A percentile compares a stretch with the other conserved stretches of the same genome.
Evolutionary conservation across 1,284 basidiomycete genomes (phyloP).

Genomic region (Veloboletus limbatus): DNA sequence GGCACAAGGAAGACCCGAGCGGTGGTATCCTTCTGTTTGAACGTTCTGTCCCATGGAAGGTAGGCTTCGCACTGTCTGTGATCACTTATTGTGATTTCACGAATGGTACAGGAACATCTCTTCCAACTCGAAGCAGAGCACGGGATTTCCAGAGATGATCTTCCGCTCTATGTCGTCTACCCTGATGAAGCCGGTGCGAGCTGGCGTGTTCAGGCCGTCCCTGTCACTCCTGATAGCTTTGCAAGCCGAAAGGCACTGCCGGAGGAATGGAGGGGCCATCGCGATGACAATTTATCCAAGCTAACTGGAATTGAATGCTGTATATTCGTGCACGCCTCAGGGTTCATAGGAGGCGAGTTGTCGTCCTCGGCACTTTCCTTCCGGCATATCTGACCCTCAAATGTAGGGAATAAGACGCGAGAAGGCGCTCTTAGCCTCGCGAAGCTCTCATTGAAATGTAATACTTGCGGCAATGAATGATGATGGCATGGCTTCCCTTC

Average conservation of each 20-base stretch:
- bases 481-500: conserved; percentile 15
- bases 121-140: conserved; percentile 78
- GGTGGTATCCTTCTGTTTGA: conserved; percentile 85
- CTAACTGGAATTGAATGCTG: conserved; percentile 79
- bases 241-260: conserved; percentile 90
- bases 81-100: background rate
- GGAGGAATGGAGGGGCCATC: conserved; percentile 88
- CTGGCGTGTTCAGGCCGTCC: conserved; percentile 95
- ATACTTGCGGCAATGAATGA: conserved; percentile 21
- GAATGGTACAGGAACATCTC: conserved; percentile 73
- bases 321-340: conserved; percentile 92
- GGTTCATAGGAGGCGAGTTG: conserved; percentile 88
- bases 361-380: background rate
- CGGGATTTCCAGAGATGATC: conserved; percentile 41
- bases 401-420: conserved; percentile 83
- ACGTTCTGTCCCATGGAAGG: conserved; percentile 87
- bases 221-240: conserved; percentile 81
- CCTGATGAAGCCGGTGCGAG: conserved; percentile 77
- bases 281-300: conserved; percentile 79
- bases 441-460: conserved; percentile 53
- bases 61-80: conserved; percentile 6
- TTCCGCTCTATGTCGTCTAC: conserved; percentile 87
- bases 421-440: conserved; percentile 87
- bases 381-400: conserved; percentile 12
- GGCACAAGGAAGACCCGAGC: conserved; percentile 64